Percentiles rank a stretch among this genome's conserved stretches.
phyloP scores from a whole-genome alignment of 768 basidiomycete genomes.

The Psilocybe subaeruginosa region DNA sequence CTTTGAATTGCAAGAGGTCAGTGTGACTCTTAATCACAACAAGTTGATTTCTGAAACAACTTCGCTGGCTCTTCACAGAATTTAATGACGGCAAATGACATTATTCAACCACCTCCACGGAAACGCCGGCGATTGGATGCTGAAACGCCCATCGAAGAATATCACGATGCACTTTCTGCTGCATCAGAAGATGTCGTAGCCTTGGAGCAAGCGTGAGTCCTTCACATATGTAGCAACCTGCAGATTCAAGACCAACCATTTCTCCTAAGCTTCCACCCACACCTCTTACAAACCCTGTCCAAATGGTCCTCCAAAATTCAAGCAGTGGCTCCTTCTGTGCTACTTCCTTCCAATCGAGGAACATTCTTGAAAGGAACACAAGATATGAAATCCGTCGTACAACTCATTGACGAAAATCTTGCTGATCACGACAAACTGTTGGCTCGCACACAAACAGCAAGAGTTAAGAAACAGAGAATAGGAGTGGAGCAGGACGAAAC shows the following conservation, averaged over 20 bases:
- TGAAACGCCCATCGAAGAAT: constrained; percentile 32
- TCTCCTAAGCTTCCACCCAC: constrained; percentile 62
- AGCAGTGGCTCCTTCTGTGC: constrained; percentile 82
- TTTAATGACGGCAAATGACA: constrained; percentile 50
- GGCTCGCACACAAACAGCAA: constrained; percentile 60
- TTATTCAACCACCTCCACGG: constrained; percentile 49
- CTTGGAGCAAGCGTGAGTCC: constrained; percentile 57
- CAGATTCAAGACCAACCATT: constrained; percentile 2
- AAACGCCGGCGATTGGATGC: constrained; percentile 56
- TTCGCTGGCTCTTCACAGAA: constrained; percentile 31
- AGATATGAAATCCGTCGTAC: constrained; percentile 64
- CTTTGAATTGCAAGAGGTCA: constrained; percentile 69
- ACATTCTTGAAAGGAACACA: constrained; percentile 64
- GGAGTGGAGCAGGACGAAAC: constrained; percentile 32
- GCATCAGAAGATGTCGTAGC: constrained; percentile 42
- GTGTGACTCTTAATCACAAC: background rate
- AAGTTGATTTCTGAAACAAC: background rate
- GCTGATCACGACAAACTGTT: constrained; percentile 60
- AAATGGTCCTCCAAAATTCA: constrained; percentile 99
- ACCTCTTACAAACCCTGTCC: constrained; percentile 74
- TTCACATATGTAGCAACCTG: background rate
- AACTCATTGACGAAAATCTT: constrained; percentile 79
- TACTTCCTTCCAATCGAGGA: constrained; percentile 71
- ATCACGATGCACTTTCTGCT: constrained; percentile 40
- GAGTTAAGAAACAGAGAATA: constrained; percentile 51